These are phyloP conservation scores for Lactarius hengduanensis DNA, from an alignment of 768 basidiomycete species.

Conservation along the genomic window DNA sequence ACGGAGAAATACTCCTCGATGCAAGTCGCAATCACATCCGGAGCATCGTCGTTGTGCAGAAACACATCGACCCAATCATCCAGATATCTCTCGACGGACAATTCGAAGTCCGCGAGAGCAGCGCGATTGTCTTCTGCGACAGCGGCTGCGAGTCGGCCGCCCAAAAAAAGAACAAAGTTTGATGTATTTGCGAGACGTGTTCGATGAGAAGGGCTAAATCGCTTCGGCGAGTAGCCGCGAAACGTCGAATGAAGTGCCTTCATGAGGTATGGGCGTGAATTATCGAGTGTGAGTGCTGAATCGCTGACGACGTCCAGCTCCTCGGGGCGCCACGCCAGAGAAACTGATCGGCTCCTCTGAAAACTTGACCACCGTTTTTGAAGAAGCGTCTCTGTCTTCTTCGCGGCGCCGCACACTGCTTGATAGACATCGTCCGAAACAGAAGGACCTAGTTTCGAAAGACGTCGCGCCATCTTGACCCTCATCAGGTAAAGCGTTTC, in stretches of 20 bases:
- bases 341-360: background rate
- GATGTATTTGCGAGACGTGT: background rate
- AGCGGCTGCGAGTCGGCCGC: background rate
- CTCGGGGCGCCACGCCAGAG: background rate
- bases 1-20: constrained; percentile 4
- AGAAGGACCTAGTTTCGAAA: background rate
- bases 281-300: background rate
- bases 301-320: background rate
- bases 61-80: background rate
- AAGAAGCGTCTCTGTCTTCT: background rate
- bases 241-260: background rate
- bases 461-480: background rate
- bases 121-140: background rate
- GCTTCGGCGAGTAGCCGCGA: background rate
- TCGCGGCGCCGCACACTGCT: background rate
- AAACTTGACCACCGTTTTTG: background rate
- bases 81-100: background rate
- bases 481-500: background rate
- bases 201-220: background rate
- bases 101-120: background rate
- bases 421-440: background rate
- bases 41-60: background rate
- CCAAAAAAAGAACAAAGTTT: background rate
- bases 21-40: background rate
- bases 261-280: background rate